These are phyloP conservation scores for Scleroderma bovista DNA, from an alignment of 768 basidiomycete genomes.

Conservation along the genomic window DNA sequence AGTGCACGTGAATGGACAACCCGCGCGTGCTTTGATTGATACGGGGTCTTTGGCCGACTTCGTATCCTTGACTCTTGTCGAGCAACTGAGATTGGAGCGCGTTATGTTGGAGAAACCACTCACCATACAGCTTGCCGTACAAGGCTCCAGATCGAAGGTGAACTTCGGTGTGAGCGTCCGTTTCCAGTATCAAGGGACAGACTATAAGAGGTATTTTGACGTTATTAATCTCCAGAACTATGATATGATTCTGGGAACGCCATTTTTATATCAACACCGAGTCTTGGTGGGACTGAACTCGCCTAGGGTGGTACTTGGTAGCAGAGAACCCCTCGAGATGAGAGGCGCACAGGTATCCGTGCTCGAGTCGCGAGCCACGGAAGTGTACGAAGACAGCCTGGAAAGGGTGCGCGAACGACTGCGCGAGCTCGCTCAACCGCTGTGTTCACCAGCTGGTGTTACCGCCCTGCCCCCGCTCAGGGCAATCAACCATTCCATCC, in stretches of 20 bases:
- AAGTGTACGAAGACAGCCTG: neutral
- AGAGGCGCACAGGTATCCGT: neutral
- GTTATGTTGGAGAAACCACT: too few species aligned
- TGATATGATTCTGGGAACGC: slow-evolving; percentile 35
- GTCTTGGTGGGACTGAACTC: slow-evolving; percentile 9
- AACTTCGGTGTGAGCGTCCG: slow-evolving; percentile 9
- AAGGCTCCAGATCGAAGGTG: too few species aligned
- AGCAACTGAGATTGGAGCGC: too few species aligned
- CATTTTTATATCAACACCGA: slow-evolving; percentile 11
- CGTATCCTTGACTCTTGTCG: too few species aligned
- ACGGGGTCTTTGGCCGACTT: too few species aligned
- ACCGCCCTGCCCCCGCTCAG: neutral
- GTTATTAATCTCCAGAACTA: slow-evolving; percentile 33
- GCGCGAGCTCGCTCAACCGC: neutral
- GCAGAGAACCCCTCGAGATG: too few species aligned
- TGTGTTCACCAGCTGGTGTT: neutral
- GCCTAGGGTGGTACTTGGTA: too few species aligned
- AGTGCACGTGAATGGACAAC: too few species aligned
- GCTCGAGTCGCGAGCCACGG: neutral
- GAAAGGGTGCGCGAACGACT: neutral
- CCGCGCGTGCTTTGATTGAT: too few species aligned
- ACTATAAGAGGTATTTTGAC: slow-evolving; percentile 26
- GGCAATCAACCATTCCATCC: slow-evolving; percentile 3
- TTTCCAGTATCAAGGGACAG: slow-evolving; percentile 13
- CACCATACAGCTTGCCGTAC: too few species aligned